Percentiles rank a stretch among this genome's conserved stretches.
These are phyloP conservation scores for Cladophialophora exuberans DNA, from an alignment of 2,329 filamentous ascomycete genomes.

Conservation along the genomic window DNA sequence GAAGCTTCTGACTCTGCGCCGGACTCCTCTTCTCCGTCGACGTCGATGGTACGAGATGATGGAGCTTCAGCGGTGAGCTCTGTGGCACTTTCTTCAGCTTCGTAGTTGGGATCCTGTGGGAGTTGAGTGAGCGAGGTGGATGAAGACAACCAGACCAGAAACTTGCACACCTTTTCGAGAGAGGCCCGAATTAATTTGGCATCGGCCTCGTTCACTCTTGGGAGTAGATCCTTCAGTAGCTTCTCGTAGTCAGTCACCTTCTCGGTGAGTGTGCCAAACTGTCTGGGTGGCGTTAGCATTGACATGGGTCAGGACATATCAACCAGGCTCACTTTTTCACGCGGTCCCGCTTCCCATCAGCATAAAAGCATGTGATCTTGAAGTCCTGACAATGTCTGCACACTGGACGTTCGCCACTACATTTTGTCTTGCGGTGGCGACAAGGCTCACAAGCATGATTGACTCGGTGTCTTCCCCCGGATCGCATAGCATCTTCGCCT, in stretches of 20 bases:
- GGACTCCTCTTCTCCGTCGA: slow-evolving; percentile 27
- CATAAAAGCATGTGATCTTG: slow-evolving; percentile 44
- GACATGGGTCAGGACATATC: background rate
- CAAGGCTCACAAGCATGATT: slow-evolving; percentile 47
- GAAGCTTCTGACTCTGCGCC: slow-evolving; percentile 33
- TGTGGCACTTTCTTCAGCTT: slow-evolving; percentile 25
- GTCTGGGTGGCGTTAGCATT: slow-evolving; percentile 35
- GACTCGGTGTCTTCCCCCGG: slow-evolving; percentile 33
- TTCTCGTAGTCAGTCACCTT: slow-evolving; percentile 46
- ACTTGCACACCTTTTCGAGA: slow-evolving; percentile 42
- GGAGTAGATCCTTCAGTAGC: slow-evolving; percentile 42
- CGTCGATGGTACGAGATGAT: slow-evolving; percentile 31
- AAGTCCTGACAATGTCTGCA: slow-evolving; percentile 47
- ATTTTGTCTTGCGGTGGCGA: slow-evolving; percentile 48
- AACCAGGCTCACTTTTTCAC: slow-evolving; percentile 47
- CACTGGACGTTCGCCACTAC: slow-evolving; percentile 45
- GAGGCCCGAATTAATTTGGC: slow-evolving; percentile 41
- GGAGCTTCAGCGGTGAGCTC: slow-evolving; percentile 16
- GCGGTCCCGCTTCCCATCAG: slow-evolving; percentile 49
- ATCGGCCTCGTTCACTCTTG: slow-evolving; percentile 39
- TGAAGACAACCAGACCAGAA: background rate
- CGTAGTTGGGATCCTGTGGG: slow-evolving; percentile 19
- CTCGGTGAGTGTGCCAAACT: slow-evolving; percentile 43
- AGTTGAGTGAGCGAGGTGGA: slow-evolving; percentile 5
- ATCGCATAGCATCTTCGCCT: slow-evolving; percentile 16